Base-by-base conservation (phyloP, 148 eudicot genomes). In the Persicaria maculosa region DNA sequence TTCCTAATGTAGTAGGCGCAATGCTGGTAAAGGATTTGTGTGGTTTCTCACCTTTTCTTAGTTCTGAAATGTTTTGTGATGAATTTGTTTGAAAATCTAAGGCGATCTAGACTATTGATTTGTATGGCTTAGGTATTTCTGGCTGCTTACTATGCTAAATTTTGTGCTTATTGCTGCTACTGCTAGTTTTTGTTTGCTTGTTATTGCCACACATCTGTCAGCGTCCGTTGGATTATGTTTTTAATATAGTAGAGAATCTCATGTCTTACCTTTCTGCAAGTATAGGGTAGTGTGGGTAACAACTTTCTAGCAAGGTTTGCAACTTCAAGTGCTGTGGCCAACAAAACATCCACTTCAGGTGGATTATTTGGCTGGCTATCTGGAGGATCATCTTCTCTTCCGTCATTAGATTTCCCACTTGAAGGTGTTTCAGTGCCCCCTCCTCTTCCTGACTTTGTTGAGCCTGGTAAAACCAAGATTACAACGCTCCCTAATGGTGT, bases 401-500 rank as follows among this genome's bases (percentile, higher is more conserved):
- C 97, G 36, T 89, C 97, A 68, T 80, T 96, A 73, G 86, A 92
- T 71, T 81, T 90, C 55, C 93, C 95, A 4, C 84, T 96, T 53
- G 81, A 89, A 82, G 95, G 88, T 77, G 85, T 92, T 77, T 50
- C 79, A 65, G 74, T 80, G 25, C 91, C 93, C 6, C 90, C 91
- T 46, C 82, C 97, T 16, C 74, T 92, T 76, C 97, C 97, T 0
- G 99, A 96, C 77, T 71, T 72, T 71, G 86, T 92, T 76, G 95
- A 96, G 79, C 90, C 86, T 9, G 89, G 85, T 16, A 87, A 85
- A 84, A 90, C 97, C 71, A 79, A 79, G 82, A 82, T 96, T 77
- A 92, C 97, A 72, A 90, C 92, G 40, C 97, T 96, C 53, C 62
- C 90, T 7, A 96, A 96, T 84, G 97, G 97, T 40, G 79, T 88